phyloP scores from a whole-genome alignment of 768 basidiomycete genomes.

The Pleurotus djamor region DNA sequence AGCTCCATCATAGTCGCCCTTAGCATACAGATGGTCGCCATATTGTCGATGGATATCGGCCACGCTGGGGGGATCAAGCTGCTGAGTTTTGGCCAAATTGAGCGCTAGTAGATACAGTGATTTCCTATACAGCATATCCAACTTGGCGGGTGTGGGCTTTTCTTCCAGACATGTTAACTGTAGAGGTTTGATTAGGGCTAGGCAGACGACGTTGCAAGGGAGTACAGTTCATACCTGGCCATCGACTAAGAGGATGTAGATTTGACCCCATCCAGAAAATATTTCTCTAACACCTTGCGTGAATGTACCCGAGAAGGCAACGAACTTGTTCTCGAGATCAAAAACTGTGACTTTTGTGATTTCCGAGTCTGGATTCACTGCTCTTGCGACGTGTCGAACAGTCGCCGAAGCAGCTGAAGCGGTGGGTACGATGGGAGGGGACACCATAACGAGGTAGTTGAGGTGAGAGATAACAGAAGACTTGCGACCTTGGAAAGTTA shows the following conservation, averaged over 20 bases:
- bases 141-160: constrained; percentile 79
- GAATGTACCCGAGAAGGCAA: constrained; percentile 82
- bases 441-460: constrained; percentile 90
- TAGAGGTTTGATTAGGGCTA: background rate
- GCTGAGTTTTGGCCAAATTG: constrained; percentile 77
- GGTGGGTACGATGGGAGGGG: constrained; percentile 75
- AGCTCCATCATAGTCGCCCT: constrained; percentile 90
- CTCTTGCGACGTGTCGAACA: constrained; percentile 67
- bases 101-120: constrained; percentile 80
- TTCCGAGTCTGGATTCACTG: constrained; percentile 46
- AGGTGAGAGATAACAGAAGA: constrained; percentile 70
- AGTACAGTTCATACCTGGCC: constrained; percentile 54
- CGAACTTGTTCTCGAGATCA: constrained; percentile 89
- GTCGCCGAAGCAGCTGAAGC: constrained; percentile 69
- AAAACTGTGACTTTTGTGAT: constrained; percentile 83
- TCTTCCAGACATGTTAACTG: constrained; percentile 71
- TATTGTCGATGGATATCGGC: constrained; percentile 90
- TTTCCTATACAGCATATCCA: constrained; percentile 82
- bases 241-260: constrained; percentile 78
- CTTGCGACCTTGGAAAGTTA: constrained; percentile 55
- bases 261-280: constrained; percentile 76
- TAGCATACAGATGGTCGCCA: constrained; percentile 88
- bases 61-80: constrained; percentile 67
- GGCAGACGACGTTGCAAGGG: background rate
- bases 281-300: constrained; percentile 82